Evolutionary conservation across 805 yeast genomes (phyloP), one percentile per base, ranked within the genome.

Genomic region (Ogataea wickerhamii): DNA sequence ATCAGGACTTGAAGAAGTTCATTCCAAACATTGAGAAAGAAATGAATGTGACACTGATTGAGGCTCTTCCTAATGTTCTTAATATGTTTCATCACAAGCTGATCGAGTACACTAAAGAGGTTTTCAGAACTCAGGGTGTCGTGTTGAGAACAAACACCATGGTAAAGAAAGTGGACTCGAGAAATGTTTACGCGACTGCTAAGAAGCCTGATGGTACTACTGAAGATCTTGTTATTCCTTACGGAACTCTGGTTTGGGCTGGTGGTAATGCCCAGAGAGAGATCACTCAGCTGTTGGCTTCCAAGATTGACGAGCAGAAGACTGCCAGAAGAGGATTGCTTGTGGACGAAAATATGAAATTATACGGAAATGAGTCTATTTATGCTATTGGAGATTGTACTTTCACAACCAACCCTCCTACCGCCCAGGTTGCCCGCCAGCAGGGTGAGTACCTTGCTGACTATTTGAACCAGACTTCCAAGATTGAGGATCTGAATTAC

Each of bases 381-480:
- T 89, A 74, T 66, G 96, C 95, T 39, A 68, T 88, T 42, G 97
- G 97, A 57, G 97, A 88, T 70, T 87, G 96, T 68, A 85, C 96
- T 24, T 78, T 82, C 64, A 84, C 91, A 52, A 87, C 87, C 62
- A 79, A 76, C 52, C 89, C 95, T 37, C 96, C 96, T 48, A 88
- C 97, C 44, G 97, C 97, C 21, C 97, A 88, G 73, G 96, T 87
- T 37, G 97, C 97, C 26, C 81, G 87, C 68, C 97, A 88, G 71
- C 88, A 88, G 66, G 96, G 96, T 56, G 72, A 73, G 43, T 89
- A 76, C 64, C 74, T 88, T 51, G 89, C 89, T 37, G 68, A 70
- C 27, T 76, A 79, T 48, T 81, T 88, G 66, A 73, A 75, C 61
- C 80, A 73, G 55, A 63, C 78, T 53, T 70, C 79, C 55, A 74